Conservation (phyloP, 352 stramenopile genomes). For the Phytophthora pinifolia region DNA sequence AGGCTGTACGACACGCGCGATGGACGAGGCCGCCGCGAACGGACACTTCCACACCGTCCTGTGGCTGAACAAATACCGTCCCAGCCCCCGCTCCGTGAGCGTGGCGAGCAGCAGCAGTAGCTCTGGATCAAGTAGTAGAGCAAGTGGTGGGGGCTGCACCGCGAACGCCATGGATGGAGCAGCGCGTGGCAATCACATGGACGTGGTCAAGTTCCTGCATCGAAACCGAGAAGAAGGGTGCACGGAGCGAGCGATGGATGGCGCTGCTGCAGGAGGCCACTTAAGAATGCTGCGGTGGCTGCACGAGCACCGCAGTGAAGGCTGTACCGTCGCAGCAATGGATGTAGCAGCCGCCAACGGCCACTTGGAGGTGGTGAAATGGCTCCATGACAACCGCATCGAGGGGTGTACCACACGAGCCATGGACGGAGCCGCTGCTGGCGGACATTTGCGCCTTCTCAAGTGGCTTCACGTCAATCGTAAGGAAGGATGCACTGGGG, state of each 20-base stretch:
- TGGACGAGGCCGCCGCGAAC: slow-evolving; percentile 38
- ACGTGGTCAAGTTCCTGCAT: slow-evolving; percentile 43
- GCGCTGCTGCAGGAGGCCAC: slow-evolving; percentile 29
- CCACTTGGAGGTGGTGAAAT: slow-evolving; percentile 36
- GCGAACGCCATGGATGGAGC: slow-evolving; percentile 36
- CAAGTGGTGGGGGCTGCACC: slow-evolving; percentile 27
- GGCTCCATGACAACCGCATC: slow-evolving; percentile 29
- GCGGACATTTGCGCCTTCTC: slow-evolving; percentile 29
- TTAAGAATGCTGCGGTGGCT: slow-evolving; percentile 36
- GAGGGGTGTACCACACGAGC: slow-evolving; percentile 34
- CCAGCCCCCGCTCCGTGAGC: slow-evolving; percentile 12
- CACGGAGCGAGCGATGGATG: slow-evolving; percentile 32
- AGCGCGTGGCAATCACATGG: slow-evolving; percentile 24
- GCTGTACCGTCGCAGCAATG: slow-evolving; percentile 29
- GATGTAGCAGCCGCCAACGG: slow-evolving; percentile 31
- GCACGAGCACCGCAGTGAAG: slow-evolving; percentile 28
- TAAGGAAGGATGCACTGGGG: slow-evolving; percentile 32
- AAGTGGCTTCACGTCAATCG: slow-evolving; percentile 38
- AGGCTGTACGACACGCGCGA: slow-evolving; percentile 35
- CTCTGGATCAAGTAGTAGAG: slow-evolving; percentile 8
- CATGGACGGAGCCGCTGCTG: slow-evolving; percentile 30
- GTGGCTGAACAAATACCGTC: slow-evolving; percentile 34
- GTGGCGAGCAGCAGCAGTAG: slow-evolving; percentile 19
- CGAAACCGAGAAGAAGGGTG: slow-evolving; percentile 36
- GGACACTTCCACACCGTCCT: slow-evolving; percentile 35